Conservation (phyloP, 371 early-diverging fungal species). For the Mortierella sp. region DNA sequence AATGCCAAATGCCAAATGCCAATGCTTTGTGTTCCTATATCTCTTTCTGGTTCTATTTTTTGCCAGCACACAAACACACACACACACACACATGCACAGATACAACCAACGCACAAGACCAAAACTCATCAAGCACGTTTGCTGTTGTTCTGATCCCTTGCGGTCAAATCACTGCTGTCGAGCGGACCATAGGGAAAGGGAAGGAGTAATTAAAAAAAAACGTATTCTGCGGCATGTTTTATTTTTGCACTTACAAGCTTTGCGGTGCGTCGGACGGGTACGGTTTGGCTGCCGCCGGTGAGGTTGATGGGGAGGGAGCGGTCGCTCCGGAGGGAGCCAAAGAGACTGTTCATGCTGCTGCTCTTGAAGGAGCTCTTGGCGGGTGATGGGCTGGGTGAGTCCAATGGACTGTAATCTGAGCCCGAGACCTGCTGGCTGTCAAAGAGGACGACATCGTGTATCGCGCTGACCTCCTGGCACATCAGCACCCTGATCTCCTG, state of each 20-base stretch:
- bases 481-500: conserved; percentile 59
- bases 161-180: too few species aligned
- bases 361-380: conserved; percentile 51
- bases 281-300: conserved; percentile 45
- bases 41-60: too few species aligned
- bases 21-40: too few species aligned
- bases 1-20: too few species aligned
- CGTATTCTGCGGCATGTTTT: background rate
- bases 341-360: conserved; percentile 51
- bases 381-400: conserved; percentile 47
- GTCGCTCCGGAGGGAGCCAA: conserved; percentile 45
- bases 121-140: too few species aligned
- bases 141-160: too few species aligned
- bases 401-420: conserved; percentile 25
- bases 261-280: conserved; percentile 31
- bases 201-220: background rate
- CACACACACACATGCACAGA: too few species aligned
- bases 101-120: too few species aligned
- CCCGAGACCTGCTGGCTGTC: conserved; percentile 49
- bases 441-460: conserved; percentile 58
- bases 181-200: too few species aligned
- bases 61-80: too few species aligned
- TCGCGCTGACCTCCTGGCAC: conserved; percentile 60
- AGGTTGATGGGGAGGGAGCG: conserved; percentile 39
- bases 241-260: conserved; percentile 28